Evolutionary conservation across 2,329 filamentous ascomycete species (phyloP).

Genomic region (Raffaelea ambrosiae): DNA sequence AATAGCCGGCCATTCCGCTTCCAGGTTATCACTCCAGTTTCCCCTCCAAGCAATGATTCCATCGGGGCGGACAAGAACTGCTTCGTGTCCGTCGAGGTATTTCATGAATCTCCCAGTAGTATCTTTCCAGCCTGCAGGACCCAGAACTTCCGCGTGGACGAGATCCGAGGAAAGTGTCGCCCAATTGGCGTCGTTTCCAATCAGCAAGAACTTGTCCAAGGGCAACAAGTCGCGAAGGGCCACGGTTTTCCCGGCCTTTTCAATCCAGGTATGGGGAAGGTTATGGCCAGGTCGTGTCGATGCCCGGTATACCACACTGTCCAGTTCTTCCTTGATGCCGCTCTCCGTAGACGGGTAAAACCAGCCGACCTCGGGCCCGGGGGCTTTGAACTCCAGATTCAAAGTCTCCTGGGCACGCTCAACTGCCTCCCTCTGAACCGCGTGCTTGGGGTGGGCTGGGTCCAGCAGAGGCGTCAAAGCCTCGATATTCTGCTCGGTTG

Average conservation of each 20-base stretch:
- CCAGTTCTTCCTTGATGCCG: neutral
- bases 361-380: conserved; percentile 1
- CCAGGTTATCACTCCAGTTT: neutral
- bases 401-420: neutral
- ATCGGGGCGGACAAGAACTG: neutral
- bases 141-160: neutral
- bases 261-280: neutral
- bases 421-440: neutral
- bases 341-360: neutral
- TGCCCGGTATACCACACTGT: neutral
- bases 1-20: neutral
- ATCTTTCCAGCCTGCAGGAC: neutral
- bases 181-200: neutral
- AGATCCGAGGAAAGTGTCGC: neutral
- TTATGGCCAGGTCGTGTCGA: neutral
- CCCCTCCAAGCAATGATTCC: neutral
- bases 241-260: neutral
- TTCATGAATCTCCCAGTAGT: neutral
- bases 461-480: neutral
- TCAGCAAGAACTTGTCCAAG: neutral
- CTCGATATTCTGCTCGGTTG: neutral
- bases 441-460: neutral
- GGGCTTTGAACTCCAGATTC: neutral
- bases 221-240: neutral
- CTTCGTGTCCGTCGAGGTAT: neutral